Evolutionary conservation across 2,329 filamentous ascomycete species (phyloP).

Genomic region (Endocalyx cinctus): DNA sequence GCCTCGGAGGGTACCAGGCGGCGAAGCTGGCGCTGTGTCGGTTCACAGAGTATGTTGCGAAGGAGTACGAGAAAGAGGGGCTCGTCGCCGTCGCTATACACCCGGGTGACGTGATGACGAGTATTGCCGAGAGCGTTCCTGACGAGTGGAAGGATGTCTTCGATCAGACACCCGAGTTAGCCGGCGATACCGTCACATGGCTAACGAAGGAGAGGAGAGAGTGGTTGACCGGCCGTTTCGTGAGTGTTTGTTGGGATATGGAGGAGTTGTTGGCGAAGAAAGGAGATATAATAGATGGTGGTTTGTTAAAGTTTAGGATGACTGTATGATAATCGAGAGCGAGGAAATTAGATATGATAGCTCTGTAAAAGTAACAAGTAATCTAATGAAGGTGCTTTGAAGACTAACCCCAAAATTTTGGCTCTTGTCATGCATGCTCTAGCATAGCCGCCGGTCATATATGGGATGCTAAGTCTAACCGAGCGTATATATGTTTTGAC

Average conservation of each 20-base stretch:
- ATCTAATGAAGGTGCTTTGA: too few relatives aligned
- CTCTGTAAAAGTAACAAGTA: too few relatives aligned
- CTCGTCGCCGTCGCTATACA: slow-evolving; percentile 34
- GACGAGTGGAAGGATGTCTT: slow-evolving; percentile 9
- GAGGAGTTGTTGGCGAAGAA: slow-evolving; percentile 20
- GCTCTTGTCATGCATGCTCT: too few relatives aligned
- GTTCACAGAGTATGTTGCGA: slow-evolving; percentile 35
- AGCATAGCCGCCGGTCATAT: too few relatives aligned
- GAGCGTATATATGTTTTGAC: too few relatives aligned
- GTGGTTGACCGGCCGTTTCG: slow-evolving; percentile 20
- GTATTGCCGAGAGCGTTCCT: slow-evolving; percentile 28
- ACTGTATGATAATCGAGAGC: slow-evolving; percentile 1
- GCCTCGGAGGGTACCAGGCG: slow-evolving; percentile 37
- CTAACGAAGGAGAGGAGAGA: slow-evolving; percentile 11
- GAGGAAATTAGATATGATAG: too few relatives aligned
- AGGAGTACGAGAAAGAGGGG: slow-evolving; percentile 36
- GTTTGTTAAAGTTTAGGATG: slow-evolving; percentile 20
- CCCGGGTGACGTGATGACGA: slow-evolving; percentile 38
- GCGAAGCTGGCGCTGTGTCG: slow-evolving; percentile 38
- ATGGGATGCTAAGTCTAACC: too few relatives aligned
- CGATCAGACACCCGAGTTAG: slow-evolving; percentile 21
- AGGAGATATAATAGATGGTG: slow-evolving; percentile 16
- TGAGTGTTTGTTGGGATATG: slow-evolving; percentile 21
- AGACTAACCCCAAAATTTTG: too few relatives aligned
- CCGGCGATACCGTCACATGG: slow-evolving; percentile 16